Percentiles rank a stretch among this genome's conserved stretches.
These are phyloP conservation scores for Agrostemma githago DNA, from an alignment of 148 eudicot species.

Conservation along the genomic window DNA sequence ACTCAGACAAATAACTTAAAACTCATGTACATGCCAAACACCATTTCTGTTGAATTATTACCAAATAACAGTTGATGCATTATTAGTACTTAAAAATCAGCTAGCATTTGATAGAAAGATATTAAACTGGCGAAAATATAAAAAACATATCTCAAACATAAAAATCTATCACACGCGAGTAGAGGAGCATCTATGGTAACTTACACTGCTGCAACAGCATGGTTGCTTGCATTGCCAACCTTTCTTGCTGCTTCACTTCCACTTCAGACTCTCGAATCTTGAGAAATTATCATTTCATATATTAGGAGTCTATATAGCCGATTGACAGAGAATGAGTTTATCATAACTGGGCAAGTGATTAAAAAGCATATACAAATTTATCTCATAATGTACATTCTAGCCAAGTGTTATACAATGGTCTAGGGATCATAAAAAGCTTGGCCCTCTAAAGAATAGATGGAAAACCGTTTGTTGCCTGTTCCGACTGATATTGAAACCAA, in stretches of 20 bases:
- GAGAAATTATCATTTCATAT: constrained; percentile 8
- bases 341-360: not conserved
- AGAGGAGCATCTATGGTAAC: constrained; percentile 15
- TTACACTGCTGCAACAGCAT: constrained; percentile 53
- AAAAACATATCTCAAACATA: not conserved
- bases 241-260: constrained; percentile 59
- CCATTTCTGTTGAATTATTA: not conserved
- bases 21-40: not conserved
- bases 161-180: not conserved
- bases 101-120: not conserved
- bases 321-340: not conserved
- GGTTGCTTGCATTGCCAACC: constrained; percentile 55
- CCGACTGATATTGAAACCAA: not conserved
- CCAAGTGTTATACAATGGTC: not conserved
- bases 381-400: not conserved
- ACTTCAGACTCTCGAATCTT: constrained; percentile 80
- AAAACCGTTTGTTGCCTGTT: not conserved
- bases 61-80: not conserved
- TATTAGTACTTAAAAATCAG: too few species aligned
- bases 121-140: not conserved
- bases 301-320: not conserved
- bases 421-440: not conserved
- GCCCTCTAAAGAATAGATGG: not conserved
- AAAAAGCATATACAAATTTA: not conserved
- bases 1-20: not conserved